Base-by-base conservation (phyloP, 768 basidiomycete species). In the Butyriboletus loyo region DNA sequence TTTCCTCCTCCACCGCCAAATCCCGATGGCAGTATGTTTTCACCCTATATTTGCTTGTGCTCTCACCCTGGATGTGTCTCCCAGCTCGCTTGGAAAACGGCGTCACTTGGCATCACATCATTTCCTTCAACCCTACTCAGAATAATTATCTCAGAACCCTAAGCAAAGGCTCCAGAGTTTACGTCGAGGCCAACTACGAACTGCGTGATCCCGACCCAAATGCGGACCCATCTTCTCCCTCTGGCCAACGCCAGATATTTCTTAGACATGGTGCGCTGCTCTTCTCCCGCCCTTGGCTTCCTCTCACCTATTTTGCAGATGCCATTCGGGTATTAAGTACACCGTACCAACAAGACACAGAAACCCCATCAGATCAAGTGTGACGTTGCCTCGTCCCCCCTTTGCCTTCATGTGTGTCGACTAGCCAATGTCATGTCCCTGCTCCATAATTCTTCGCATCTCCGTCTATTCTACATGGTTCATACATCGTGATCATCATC, bases 231-330 rank as follows among this genome's bases (percentile, higher is more conserved):
- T 70, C 77, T 45, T 81, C 87, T 1, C 80, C 85, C 28, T 77
- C 83, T 49, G 86, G 84, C 1, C 89, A 91, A 64, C 84, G 88
- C 30, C 89, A 92, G 66, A 86, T 93, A 49, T 87, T 91, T 70
- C 76, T 93, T 36, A 77, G 81, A 64, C 91, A 93, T 57, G 89
- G 92, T 89, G 54, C 36, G 80, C 56, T 13, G 2, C 31, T 32
- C 22, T 6, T 41, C 5, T 25, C 17, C 21, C 11, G 2, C 27
- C 11, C 28, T 28, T 30, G 46, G 3, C 7, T 52, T 43, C 7
- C 3, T 17, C 58, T 64, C 28, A 64, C 44, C 14, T 21, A 34
- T 17, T 31, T n/a, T 47, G 31, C 61, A 87, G 86, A 88, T 66
- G 59, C 56, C 13, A 72, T 88, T 53, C 73, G 80, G 19, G 70